Evolutionary conservation across 2,329 filamentous ascomycete species (phyloP).

Genomic region (Westerdykella sp.): DNA sequence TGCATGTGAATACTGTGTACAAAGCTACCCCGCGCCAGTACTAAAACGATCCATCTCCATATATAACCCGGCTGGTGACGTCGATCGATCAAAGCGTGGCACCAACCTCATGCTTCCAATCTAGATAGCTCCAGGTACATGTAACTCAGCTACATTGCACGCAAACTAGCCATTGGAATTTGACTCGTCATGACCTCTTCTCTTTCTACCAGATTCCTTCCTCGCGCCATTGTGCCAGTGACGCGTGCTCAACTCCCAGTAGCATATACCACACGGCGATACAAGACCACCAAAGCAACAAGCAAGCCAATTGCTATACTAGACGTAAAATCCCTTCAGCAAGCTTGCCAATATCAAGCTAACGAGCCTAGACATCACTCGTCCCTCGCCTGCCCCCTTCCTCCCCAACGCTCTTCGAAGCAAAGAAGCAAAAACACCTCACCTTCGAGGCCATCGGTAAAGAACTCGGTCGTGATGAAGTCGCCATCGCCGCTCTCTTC

Average conservation of each 20-base stretch:
- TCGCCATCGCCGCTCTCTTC: slow-evolving; percentile 81
- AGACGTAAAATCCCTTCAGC: slow-evolving; percentile 18
- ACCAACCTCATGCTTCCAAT: too few species aligned
- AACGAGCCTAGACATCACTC: slow-evolving; percentile 52
- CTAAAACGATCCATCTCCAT: too few species aligned
- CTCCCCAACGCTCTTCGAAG: slow-evolving; percentile 68
- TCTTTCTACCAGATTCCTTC: slow-evolving; percentile 24
- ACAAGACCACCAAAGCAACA: slow-evolving; percentile 31
- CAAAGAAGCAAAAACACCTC: slow-evolving; percentile 68
- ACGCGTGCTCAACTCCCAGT: slow-evolving; percentile 16
- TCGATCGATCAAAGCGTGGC: too few species aligned
- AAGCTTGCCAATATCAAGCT: slow-evolving; percentile 5
- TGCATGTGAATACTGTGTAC: too few species aligned
- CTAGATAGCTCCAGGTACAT: too few species aligned
- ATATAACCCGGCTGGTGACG: too few species aligned
- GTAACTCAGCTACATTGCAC: too few species aligned
- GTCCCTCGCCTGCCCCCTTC: slow-evolving; percentile 63
- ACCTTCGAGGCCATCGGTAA: slow-evolving; percentile 74
- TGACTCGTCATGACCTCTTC: slow-evolving; percentile 10
- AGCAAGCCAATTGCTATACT: slow-evolving; percentile 36
- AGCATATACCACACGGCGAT: slow-evolving; percentile 18
- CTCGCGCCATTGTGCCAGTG: slow-evolving; percentile 26
- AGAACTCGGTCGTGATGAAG: slow-evolving; percentile 69
- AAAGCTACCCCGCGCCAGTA: too few species aligned
- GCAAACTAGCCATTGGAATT: too few species aligned